Evolutionary conservation across 2,329 filamentous ascomycete species (phyloP).

Genomic region (Zopfia rhizophila): DNA sequence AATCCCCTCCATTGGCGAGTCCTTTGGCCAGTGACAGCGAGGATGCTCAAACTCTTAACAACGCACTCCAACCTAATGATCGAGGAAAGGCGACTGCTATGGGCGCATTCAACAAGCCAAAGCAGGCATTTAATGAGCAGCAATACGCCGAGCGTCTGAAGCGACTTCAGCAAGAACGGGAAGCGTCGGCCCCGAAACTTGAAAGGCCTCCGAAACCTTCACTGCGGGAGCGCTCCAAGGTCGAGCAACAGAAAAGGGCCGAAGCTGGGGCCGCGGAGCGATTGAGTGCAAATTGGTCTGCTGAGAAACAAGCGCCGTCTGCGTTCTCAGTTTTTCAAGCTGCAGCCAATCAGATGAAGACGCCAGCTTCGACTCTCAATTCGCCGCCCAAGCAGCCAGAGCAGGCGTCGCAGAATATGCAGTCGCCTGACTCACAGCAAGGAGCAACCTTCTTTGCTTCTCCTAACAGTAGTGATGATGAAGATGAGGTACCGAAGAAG

Average conservation of each 20-base stretch:
- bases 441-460: constrained; percentile 44
- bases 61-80: constrained; percentile 78
- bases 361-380: constrained; percentile 23
- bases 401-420: constrained; percentile 15
- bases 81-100: constrained; percentile 82
- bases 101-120: constrained; percentile 77
- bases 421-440: constrained; percentile 27
- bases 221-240: constrained; percentile 47
- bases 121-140: constrained; percentile 81
- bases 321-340: constrained; percentile 59
- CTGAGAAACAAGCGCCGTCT: constrained; percentile 38
- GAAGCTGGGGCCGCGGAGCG: constrained; percentile 23
- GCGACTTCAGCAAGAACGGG: constrained; percentile 80
- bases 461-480: constrained; percentile 44
- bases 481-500: constrained; percentile 33
- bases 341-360: constrained; percentile 57
- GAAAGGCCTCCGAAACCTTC: constrained; percentile 31
- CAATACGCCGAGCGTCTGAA: constrained; percentile 85
- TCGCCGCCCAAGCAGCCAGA: constrained; percentile 23
- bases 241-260: constrained; percentile 45
- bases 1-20: constrained; percentile 68
- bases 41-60: constrained; percentile 69
- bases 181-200: constrained; percentile 62
- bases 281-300: background rate
- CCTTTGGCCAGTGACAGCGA: constrained; percentile 77